Evolutionary conservation across 345 rosid species (phyloP), one percentile per base, ranked within the genome.

Genomic region (Lepidium sativum): DNA sequence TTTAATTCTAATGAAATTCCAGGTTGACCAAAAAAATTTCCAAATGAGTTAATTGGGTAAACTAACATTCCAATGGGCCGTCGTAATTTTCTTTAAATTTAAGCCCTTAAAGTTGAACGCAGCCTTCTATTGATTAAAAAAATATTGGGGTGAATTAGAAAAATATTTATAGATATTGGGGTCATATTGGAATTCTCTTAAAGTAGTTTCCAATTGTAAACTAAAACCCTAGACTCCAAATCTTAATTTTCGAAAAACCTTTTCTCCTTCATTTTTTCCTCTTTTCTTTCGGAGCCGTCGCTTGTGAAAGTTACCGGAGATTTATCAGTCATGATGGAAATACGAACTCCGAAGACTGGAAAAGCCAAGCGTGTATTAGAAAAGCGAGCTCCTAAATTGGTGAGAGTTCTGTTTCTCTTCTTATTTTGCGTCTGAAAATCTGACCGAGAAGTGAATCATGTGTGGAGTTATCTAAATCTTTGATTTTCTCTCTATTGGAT

Each of bases 351-450:
- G 8, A 76, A 69, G 78, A 84, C 74, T 0, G 69, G 71, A 17
- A 83, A 83, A 75, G 78, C 69, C 34, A 80, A 54, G 65, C 85
- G 98, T 35, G 87, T 63, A 71, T 83, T 89, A 47, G 87, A 89
- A 8, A 84, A 82, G 64, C 85, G 97, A 6, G 92, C 97, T 51
- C 98, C 98, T 1, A 92, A 86, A 75, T 71, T 80, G 6, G 98
- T 89, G 62, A 77, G 77, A 79, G 80, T 49, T 63, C 32, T 27
- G 6, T 2, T 15, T 23, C 15, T 71, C 27, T 67, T 13, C 29
- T 0, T 16, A 29, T 21, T 53, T 1, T 53, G 1, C 23, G 4
- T 8, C 57, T 48, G 63, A 15, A 31, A 62, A 40, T 50, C 21
- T 9, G 47, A 8, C 15, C 1, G 23, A 68, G 12, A 20, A 14